phyloP scores from a whole-genome alignment of 768 basidiomycete genomes.

The Suillus subalutaceus region DNA sequence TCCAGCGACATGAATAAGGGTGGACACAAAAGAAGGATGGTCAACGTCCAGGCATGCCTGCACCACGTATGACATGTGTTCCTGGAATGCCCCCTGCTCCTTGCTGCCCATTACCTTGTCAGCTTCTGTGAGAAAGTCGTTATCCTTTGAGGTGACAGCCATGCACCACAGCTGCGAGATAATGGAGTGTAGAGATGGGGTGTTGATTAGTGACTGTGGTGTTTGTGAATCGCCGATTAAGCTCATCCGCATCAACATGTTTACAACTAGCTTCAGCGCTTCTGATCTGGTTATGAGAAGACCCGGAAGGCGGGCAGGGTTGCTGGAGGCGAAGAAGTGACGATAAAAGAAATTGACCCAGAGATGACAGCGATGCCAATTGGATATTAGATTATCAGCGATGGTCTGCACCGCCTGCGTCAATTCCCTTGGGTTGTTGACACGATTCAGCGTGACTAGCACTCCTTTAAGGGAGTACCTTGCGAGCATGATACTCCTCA shows the following conservation, averaged over 20 bases:
- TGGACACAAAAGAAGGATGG: not conserved
- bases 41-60: conserved; percentile 7
- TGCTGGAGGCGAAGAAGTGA: conserved; percentile 9
- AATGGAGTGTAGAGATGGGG: conserved; percentile 4
- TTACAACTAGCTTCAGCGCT: conserved; percentile 7
- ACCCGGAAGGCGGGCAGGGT: conserved; percentile 6
- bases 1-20: conserved; percentile 10
- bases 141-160: conserved; percentile 7
- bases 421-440: not conserved
- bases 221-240: conserved; percentile 1
- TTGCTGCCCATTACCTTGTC: conserved; percentile 9
- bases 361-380: conserved; percentile 7
- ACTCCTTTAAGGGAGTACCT: conserved; percentile 9
- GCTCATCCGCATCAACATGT: conserved; percentile 9
- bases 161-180: conserved; percentile 7
- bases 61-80: conserved; percentile 10
- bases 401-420: not conserved
- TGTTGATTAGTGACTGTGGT: conserved; percentile 5
- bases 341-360: conserved; percentile 9
- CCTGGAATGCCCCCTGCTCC: conserved; percentile 8
- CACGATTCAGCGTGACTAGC: conserved; percentile 6
- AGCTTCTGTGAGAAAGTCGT: conserved; percentile 5
- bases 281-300: conserved; percentile 8
- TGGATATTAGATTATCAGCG: not conserved
- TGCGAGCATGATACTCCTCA: conserved; percentile 5